These are phyloP conservation scores for Striga hermonthica DNA, from an alignment of 305 asterid genomes.

Conservation along the genomic window DNA sequence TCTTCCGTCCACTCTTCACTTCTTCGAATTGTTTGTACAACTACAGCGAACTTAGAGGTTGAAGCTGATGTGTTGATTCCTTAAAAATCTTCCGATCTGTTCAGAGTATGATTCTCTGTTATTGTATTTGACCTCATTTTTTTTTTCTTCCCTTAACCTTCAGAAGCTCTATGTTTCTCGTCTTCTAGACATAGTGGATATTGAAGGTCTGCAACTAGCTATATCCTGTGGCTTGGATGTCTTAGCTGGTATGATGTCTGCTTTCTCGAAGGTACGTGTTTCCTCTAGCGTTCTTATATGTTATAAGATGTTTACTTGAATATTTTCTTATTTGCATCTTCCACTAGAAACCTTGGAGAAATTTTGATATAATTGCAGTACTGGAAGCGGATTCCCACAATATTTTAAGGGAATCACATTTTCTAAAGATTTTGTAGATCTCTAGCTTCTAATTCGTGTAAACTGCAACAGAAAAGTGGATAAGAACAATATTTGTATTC, in stretches of 20 bases:
- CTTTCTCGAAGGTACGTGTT: constrained; percentile 62
- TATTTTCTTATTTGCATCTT: constrained; percentile 3
- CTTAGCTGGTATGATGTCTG: constrained; percentile 56
- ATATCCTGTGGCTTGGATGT: constrained; percentile 75
- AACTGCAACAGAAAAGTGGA: constrained; percentile 15
- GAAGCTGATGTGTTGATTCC: constrained; percentile 29
- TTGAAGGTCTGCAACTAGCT: constrained; percentile 83
- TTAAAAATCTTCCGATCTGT: constrained; percentile 14
- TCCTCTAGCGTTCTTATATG: constrained; percentile 25
- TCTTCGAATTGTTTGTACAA: constrained; percentile 79
- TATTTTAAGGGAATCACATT: constrained; percentile 18
- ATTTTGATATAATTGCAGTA: constrained; percentile 15
- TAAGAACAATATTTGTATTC: constrained; percentile 4
- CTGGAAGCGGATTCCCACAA: not conserved
- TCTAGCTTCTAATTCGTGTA: constrained; percentile 11
- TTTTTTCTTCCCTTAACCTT: constrained; percentile 20
- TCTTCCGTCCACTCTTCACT: constrained; percentile 79
- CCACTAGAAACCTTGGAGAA: constrained; percentile 7
- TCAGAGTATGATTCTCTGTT: constrained; percentile 22
- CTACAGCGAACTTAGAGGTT: constrained; percentile 80
- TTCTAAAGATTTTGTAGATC: constrained; percentile 16
- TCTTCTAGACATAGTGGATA: constrained; percentile 63
- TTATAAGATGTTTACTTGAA: constrained; percentile 16
- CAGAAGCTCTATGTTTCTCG: constrained; percentile 84
- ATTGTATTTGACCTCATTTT: constrained; percentile 28